Evolutionary conservation across 345 rosid genomes (phyloP).

Genomic region (Sisymbrium altissimum): DNA sequence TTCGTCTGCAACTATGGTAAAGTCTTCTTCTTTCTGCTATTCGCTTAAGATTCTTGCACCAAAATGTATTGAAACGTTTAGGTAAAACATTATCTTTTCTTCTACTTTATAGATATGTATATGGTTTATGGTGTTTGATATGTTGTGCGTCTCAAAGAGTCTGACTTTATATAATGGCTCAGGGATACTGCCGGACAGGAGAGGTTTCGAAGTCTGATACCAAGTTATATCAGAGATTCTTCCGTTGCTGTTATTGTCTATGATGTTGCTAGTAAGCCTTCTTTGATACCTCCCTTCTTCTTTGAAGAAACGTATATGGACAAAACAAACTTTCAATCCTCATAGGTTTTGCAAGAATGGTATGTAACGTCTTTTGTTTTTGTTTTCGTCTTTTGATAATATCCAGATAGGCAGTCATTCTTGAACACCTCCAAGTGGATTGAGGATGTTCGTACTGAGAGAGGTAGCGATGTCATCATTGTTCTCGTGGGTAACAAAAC

Average conservation of each 20-base stretch:
- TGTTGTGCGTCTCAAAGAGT: not conserved
- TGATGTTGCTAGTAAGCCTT: conserved; percentile 62
- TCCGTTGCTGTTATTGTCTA: conserved; percentile 93
- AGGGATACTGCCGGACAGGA: conserved; percentile 99
- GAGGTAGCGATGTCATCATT: conserved; percentile 84
- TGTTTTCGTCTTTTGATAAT: not conserved
- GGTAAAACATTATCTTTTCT: too few species aligned
- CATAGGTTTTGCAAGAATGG: not conserved
- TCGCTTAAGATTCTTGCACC: not conserved
- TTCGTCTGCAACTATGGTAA: conserved; percentile 93
- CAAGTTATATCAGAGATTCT: conserved; percentile 93
- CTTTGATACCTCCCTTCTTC: not conserved
- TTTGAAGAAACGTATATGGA: not conserved
- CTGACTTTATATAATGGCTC: conserved; percentile 7
- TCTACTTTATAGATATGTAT: too few species aligned
- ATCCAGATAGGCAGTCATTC: conserved; percentile 80
- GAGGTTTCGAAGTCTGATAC: conserved; percentile 92
- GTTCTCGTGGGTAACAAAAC: conserved; percentile 94
- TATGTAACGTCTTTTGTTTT: not conserved
- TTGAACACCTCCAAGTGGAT: conserved; percentile 92
- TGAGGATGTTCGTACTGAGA: conserved; percentile 84
- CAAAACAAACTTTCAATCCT: not conserved
- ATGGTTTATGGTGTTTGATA: too few species aligned
- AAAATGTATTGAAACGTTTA: too few species aligned
- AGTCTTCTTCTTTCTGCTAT: not conserved